Conservation (phyloP, 2,329 filamentous ascomycete species). For the Cadophora sp. region DNA sequence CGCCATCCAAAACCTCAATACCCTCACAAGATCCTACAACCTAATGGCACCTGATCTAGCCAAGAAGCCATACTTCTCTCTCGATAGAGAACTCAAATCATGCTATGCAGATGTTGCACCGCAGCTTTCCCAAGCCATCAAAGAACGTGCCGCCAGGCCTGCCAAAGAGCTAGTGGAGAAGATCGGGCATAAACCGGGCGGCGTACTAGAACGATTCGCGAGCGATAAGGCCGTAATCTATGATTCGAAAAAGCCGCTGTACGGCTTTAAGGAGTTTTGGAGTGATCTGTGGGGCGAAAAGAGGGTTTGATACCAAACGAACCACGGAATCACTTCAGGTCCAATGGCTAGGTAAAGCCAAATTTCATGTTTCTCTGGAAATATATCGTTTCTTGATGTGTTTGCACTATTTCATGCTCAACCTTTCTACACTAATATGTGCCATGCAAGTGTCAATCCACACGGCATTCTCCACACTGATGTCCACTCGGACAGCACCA, state of each 20-base stretch:
- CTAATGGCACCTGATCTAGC: conserved; percentile 91
- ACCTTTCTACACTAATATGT: neutral
- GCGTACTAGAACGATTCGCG: conserved; percentile 68
- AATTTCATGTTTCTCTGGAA: neutral
- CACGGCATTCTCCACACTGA: neutral
- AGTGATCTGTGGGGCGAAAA: conserved; percentile 68
- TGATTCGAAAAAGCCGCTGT: conserved; percentile 77
- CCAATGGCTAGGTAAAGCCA: neutral
- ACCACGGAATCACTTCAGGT: neutral
- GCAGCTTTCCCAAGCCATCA: conserved; percentile 73
- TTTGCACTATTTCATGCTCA: neutral
- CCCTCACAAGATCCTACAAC: conserved; percentile 86
- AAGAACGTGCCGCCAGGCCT: conserved; percentile 64
- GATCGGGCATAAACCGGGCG: conserved; percentile 52
- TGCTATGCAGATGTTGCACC: conserved; percentile 91
- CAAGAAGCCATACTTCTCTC: conserved; percentile 88
- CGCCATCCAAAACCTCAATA: conserved; percentile 79
- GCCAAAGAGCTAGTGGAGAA: conserved; percentile 50
- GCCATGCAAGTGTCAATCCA: too few relatives aligned
- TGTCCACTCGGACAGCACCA: too few relatives aligned
- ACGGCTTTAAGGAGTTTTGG: conserved; percentile 92
- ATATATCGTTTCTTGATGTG: neutral
- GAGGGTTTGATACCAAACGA: conserved; percentile 20
- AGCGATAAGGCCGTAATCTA: conserved; percentile 65
- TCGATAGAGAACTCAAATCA: conserved; percentile 79